Evolutionary conservation across 164 flowering plant species (phyloP).

Genomic region (grape (Vitis vinifera)): DNA sequence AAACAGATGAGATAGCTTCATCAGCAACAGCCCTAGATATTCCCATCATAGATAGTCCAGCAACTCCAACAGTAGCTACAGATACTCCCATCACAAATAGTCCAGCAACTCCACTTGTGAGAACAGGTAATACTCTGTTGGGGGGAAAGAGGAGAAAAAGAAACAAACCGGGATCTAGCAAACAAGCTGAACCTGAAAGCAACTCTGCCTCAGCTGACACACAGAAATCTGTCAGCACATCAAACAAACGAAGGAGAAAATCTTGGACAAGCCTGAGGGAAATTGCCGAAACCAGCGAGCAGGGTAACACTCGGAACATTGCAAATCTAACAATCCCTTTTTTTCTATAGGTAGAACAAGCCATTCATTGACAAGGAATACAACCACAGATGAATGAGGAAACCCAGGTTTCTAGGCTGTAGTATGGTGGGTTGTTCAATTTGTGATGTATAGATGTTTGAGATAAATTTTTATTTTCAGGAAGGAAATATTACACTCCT

Average conservation of each 20-base stretch:
- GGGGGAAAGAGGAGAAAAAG: slow-evolving; percentile 48
- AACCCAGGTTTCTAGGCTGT: too few relatives aligned
- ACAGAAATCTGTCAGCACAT: slow-evolving; percentile 15
- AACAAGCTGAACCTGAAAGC: slow-evolving; percentile 25
- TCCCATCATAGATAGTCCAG: slow-evolving; percentile 20
- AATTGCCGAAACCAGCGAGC: slow-evolving; percentile 43
- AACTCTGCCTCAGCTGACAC: slow-evolving; percentile 19
- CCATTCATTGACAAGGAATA: too few relatives aligned
- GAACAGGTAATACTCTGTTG: slow-evolving; percentile 21
- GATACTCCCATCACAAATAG: slow-evolving; percentile 10
- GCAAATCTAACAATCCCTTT: slow-evolving; percentile 49
- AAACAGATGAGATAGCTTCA: slow-evolving; percentile 9
- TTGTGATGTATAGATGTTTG: too few relatives aligned
- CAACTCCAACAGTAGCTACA: slow-evolving; percentile 30
- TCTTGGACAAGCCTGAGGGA: slow-evolving; percentile 65
- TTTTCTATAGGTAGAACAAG: slow-evolving; percentile 16
- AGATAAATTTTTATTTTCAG: too few relatives aligned
- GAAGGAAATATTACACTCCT: too few relatives aligned
- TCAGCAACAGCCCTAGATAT: slow-evolving; percentile 9
- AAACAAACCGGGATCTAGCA: slow-evolving; percentile 39
- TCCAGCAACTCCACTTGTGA: slow-evolving; percentile 40
- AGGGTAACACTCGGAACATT: slow-evolving; percentile 15
- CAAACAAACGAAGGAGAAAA: slow-evolving; percentile 50
- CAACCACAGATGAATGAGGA: too few relatives aligned
- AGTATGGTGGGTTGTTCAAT: too few relatives aligned